Percentiles rank a stretch among this genome's conserved stretches.
Evolutionary conservation across 225 moss, liverwort and hornwort species (phyloP).

Genomic region (Pleurozium schreberi): DNA sequence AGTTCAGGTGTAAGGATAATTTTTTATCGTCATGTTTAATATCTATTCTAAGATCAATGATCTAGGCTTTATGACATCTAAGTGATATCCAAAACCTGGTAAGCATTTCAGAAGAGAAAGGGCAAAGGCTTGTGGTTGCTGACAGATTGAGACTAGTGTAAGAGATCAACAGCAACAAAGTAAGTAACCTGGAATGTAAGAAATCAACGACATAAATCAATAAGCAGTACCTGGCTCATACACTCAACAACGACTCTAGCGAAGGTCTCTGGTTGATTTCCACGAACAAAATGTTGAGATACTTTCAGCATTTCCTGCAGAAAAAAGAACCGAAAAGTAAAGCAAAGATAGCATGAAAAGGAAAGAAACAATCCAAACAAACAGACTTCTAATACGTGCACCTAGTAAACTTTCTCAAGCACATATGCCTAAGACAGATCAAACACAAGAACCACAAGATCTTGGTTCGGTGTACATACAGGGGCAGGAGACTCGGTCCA

Average conservation of each 20-base stretch:
- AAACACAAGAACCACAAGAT: neutral
- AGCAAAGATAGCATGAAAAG: neutral
- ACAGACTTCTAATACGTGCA: neutral
- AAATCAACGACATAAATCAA: neutral
- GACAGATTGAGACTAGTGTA: neutral
- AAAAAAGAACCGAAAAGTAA: neutral
- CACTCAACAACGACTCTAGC: conserved; percentile 61
- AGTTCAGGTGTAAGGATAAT: neutral
- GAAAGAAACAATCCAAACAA: neutral
- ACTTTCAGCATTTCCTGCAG: conserved; percentile 86
- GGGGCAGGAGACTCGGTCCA: conserved; percentile 80
- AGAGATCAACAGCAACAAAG: neutral
- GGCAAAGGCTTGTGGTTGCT: neutral
- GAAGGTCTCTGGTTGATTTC: conserved; percentile 71
- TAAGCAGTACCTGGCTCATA: conserved; percentile 55
- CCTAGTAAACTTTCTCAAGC: neutral
- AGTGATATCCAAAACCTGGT: neutral
- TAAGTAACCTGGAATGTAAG: neutral
- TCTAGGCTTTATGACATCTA: neutral
- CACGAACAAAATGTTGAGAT: conserved; percentile 80
- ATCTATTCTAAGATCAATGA: neutral
- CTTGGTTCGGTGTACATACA: conserved; percentile 27
- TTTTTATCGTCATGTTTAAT: neutral
- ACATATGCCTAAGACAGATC: neutral
- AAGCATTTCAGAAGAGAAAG: neutral